A percentile compares a stretch with the other conserved stretches of the same genome.
phyloP scores from a whole-genome alignment of 768 basidiomycete genomes.

The Mycena galopus region DNA sequence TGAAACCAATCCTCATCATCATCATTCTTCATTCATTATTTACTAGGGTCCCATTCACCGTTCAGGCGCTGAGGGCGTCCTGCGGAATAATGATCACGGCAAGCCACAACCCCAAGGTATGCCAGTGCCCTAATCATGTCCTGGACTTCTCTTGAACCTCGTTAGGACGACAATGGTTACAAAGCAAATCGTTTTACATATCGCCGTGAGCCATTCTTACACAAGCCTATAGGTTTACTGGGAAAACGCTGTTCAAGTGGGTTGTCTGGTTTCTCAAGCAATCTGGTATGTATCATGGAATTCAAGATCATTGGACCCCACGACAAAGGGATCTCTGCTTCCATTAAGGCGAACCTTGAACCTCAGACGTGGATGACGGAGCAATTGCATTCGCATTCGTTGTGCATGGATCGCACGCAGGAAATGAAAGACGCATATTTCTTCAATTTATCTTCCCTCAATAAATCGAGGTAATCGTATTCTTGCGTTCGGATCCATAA shows the following conservation, averaged over 20 bases:
- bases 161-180: constrained; percentile 88
- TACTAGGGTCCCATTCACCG: constrained; percentile 82
- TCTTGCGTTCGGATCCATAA: not conserved
- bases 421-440: constrained; percentile 75
- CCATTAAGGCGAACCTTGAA: constrained; percentile 73
- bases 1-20: constrained; percentile 39
- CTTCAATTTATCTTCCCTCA: constrained; percentile 49
- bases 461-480: constrained; percentile 33
- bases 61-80: constrained; percentile 75
- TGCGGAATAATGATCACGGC: constrained; percentile 96
- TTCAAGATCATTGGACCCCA: constrained; percentile 86
- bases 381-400: constrained; percentile 47
- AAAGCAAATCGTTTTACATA: constrained; percentile 61
- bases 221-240: constrained; percentile 76
- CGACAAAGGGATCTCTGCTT: constrained; percentile 79
- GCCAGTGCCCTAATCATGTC: no score
- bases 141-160: not conserved
- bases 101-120: constrained; percentile 90
- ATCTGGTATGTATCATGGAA: constrained; percentile 7
- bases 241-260: constrained; percentile 89
- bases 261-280: constrained; percentile 14
- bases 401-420: constrained; percentile 69
- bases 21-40: not conserved
- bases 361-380: constrained; percentile 61
- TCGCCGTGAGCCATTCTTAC: constrained; percentile 5